Conservation (phyloP, 2,329 filamentous ascomycete species). For the Rosellinia necatrix region DNA sequence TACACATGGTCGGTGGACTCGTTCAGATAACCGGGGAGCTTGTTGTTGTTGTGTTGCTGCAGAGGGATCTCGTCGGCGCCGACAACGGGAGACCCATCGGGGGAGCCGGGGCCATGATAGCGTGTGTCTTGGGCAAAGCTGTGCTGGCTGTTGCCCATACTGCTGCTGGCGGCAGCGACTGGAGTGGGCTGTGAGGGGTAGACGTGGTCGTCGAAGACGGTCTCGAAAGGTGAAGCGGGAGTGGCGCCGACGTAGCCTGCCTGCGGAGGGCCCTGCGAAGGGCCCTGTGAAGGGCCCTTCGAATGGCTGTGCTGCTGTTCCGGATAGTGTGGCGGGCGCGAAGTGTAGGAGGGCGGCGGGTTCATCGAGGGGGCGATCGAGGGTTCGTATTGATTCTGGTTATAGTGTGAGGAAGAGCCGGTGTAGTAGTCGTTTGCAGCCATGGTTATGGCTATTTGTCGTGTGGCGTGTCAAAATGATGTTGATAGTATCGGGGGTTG, state of each 20-base stretch:
- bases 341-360: conserved; percentile 47
- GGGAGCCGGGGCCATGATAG: conserved; percentile 56
- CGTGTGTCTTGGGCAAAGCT: conserved; percentile 59
- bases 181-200: conserved; percentile 59
- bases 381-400: conserved; percentile 47
- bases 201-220: conserved; percentile 69
- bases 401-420: conserved; percentile 42
- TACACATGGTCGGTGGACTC: conserved; percentile 64
- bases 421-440: conserved; percentile 71
- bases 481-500: too few species aligned
- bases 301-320: conserved; percentile 32
- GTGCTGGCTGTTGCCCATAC: conserved; percentile 45
- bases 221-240: conserved; percentile 63
- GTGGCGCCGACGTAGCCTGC: conserved; percentile 34
- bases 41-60: conserved; percentile 50
- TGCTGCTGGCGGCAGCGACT: conserved; percentile 30
- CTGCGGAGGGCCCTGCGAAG: conserved; percentile 33
- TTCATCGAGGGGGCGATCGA: conserved; percentile 50
- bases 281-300: too few species aligned
- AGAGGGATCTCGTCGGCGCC: conserved; percentile 62
- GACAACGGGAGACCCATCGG: conserved; percentile 46
- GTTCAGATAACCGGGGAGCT: conserved; percentile 30
- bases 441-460: conserved; percentile 49
- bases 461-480: too few species aligned
- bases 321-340: conserved; percentile 41